Conservation (phyloP, 2,329 filamentous ascomycete species). For the Chalaropsis thielavioides region DNA sequence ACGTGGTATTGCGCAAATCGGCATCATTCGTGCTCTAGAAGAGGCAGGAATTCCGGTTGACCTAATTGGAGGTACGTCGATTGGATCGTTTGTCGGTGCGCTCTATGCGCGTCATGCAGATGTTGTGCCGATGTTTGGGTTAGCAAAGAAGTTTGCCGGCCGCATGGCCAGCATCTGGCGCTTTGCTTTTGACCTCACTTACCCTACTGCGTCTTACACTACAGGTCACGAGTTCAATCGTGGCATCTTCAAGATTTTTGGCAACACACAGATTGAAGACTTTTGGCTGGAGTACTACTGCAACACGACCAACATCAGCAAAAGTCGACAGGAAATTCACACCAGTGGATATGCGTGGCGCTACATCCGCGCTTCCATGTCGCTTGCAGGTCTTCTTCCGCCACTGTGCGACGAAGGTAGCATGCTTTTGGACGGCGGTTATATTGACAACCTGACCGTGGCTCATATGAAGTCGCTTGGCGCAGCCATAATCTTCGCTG, state of each 20-base stretch:
- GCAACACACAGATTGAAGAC: conserved; percentile 92
- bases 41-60: conserved; percentile 95
- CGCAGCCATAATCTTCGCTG: conserved; percentile 84
- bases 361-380: conserved; percentile 94
- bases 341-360: conserved; percentile 96
- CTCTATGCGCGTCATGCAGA: conserved; percentile 94
- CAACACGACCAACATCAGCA: conserved; percentile 98
- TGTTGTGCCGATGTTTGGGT: conserved; percentile 89
- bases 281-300: conserved; percentile 99
- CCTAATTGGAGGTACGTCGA: conserved; percentile 87
- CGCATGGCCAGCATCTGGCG: conserved; percentile 99
- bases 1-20: conserved; percentile 79
- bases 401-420: conserved; percentile 92
- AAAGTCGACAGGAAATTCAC: conserved; percentile 81
- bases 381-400: conserved; percentile 77
- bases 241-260: conserved; percentile 96
- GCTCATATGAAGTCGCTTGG: conserved; percentile 93
- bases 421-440: conserved; percentile 92
- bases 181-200: conserved; percentile 91
- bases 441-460: conserved; percentile 93
- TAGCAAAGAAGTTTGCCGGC: conserved; percentile 92
- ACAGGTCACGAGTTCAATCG: conserved; percentile 98
- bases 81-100: conserved; percentile 87
- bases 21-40: conserved; percentile 86
- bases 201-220: conserved; percentile 91